Evolutionary conservation across 805 yeast species (phyloP).

Genomic region (Saccharomycopsis fibuligera): DNA sequence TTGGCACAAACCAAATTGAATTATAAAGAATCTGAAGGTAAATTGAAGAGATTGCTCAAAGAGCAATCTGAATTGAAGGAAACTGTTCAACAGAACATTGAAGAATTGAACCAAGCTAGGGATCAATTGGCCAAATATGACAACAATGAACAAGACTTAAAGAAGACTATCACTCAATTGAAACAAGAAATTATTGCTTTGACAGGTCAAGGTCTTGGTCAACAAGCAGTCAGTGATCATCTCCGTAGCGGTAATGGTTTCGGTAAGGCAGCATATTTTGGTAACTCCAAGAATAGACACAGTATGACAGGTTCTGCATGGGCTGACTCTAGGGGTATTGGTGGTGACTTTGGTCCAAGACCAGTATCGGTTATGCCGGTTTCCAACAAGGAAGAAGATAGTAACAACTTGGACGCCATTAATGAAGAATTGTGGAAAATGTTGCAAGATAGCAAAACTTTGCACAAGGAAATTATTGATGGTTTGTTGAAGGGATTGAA

Average conservation of each 20-base stretch:
- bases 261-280: slow-evolving; percentile 19
- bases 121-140: slow-evolving; percentile 51
- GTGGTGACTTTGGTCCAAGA: slow-evolving; percentile 36
- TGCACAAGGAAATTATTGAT: slow-evolving; percentile 80
- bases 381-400: slow-evolving; percentile 42
- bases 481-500: slow-evolving; percentile 79
- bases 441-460: slow-evolving; percentile 60
- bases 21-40: slow-evolving; percentile 49
- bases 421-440: slow-evolving; percentile 69
- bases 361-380: slow-evolving; percentile 60
- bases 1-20: slow-evolving; percentile 48
- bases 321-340: slow-evolving; percentile 24
- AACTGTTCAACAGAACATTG: slow-evolving; percentile 56
- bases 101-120: slow-evolving; percentile 56
- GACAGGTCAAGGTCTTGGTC: slow-evolving; percentile 18
- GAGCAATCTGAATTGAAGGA: slow-evolving; percentile 57
- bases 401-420: slow-evolving; percentile 48
- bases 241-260: slow-evolving; percentile 16
- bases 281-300: slow-evolving; percentile 25
- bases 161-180: slow-evolving; percentile 45
- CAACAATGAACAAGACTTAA: slow-evolving; percentile 60
- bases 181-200: slow-evolving; percentile 44
- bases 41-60: slow-evolving; percentile 52
- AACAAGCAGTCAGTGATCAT: slow-evolving; percentile 8
- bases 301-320: slow-evolving; percentile 28